Evolutionary conservation across 495 filamentous ascomycete genomes (phyloP).

Genomic region (Daldinia concentrica): DNA sequence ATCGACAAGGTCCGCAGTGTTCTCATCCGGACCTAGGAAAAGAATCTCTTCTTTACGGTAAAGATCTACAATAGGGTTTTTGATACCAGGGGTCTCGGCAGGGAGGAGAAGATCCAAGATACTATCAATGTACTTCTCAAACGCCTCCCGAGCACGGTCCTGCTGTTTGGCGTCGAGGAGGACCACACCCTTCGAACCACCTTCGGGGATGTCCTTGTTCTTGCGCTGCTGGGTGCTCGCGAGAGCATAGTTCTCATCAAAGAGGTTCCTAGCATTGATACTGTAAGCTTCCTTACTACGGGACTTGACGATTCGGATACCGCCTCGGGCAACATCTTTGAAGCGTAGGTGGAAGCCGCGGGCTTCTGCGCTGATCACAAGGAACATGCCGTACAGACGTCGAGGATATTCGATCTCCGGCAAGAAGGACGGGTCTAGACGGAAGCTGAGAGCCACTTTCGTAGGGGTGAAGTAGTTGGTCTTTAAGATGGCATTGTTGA

Average conservation of each 20-base stretch:
- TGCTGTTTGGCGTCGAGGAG: conserved; percentile 93
- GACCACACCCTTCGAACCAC: conserved; percentile 97
- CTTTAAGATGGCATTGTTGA: conserved; percentile 90
- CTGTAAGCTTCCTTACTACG: conserved; percentile 92
- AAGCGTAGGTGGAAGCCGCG: conserved; percentile 97
- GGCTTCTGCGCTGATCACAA: conserved; percentile 96
- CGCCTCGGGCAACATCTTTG: conserved; percentile 94
- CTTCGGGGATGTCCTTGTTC: conserved; percentile 99
- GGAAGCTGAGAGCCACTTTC: conserved; percentile 97
- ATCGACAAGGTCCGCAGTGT: conserved; percentile 95
- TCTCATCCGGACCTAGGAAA: conserved; percentile 99
- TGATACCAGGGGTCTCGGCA: conserved; percentile 92
- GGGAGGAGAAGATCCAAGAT: conserved; percentile 94
- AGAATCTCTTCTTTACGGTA: conserved; percentile 94
- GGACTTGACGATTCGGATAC: conserved; percentile 98
- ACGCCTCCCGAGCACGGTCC: conserved; percentile 88
- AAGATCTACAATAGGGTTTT: conserved; percentile 96
- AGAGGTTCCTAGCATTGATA: conserved; percentile 94
- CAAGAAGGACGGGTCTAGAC: conserved; percentile 86
- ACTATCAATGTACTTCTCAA: conserved; percentile 99
- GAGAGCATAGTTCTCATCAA: conserved; percentile 98
- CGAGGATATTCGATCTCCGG: conserved; percentile 92
- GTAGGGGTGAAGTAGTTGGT: conserved; percentile 99
- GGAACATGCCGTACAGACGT: conserved; percentile 96
- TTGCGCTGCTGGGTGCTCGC: conserved; percentile 99